A percentile compares a stretch with the other conserved stretches of the same genome.
phyloP scores from a whole-genome alignment of 2,329 filamentous ascomycete genomes.

The Fusarium papillatum region DNA sequence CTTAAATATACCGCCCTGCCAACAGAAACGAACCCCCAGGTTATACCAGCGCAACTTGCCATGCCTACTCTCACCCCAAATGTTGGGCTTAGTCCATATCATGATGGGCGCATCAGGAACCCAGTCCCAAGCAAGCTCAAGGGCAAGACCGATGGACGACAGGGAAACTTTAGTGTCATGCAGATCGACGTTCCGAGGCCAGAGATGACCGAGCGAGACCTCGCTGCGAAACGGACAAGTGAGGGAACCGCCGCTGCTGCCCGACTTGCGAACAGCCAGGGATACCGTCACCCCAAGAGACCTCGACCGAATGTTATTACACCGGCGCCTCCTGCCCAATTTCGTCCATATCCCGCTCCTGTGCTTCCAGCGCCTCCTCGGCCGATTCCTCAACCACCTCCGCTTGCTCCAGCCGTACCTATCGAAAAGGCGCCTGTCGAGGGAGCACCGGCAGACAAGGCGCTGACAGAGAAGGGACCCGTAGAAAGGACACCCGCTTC shows the following conservation, averaged over 20 bases:
- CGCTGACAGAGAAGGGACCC: not conserved
- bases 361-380: slow-evolving; percentile 4
- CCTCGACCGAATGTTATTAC: slow-evolving; percentile 52
- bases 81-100: slow-evolving; percentile 36
- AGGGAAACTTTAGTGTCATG: slow-evolving; percentile 74
- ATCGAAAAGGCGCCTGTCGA: not conserved
- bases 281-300: slow-evolving; percentile 65
- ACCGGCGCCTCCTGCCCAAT: slow-evolving; percentile 3
- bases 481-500: not conserved
- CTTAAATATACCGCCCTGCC: not conserved
- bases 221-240: slow-evolving; percentile 71
- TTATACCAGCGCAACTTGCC: not conserved
- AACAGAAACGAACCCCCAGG: slow-evolving; percentile 2
- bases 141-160: slow-evolving; percentile 67
- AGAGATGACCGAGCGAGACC: slow-evolving; percentile 63
- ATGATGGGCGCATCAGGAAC: slow-evolving; percentile 59
- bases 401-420: slow-evolving; percentile 1
- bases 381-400: slow-evolving; percentile 4
- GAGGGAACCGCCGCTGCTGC: slow-evolving; percentile 72
- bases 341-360: slow-evolving; percentile 8
- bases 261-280: slow-evolving; percentile 65
- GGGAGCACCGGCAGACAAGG: not conserved
- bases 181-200: slow-evolving; percentile 67
- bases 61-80: not conserved
- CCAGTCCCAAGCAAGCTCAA: slow-evolving; percentile 74